Conservation (phyloP, 345 rosid species). For the Heritiera littoralis region DNA sequence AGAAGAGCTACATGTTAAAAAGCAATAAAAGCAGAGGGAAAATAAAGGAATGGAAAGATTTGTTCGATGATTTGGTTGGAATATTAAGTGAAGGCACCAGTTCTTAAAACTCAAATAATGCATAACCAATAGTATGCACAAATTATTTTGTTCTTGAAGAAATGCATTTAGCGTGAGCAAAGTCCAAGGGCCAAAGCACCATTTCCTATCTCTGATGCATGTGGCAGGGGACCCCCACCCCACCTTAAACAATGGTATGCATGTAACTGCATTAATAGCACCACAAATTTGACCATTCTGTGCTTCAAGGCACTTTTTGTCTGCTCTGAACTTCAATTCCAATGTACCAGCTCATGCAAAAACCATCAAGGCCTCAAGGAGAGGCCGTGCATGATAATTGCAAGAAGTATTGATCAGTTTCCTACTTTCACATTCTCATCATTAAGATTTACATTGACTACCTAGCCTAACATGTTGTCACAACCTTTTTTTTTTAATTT, state of each 20-base stretch:
- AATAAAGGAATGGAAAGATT: slow-evolving; percentile 13
- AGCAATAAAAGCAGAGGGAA: background rate
- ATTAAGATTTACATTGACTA: background rate
- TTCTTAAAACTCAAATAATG: slow-evolving; percentile 16
- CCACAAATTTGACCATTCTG: background rate
- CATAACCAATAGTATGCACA: background rate
- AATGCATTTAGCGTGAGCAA: background rate
- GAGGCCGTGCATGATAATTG: background rate
- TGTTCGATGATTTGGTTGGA: background rate
- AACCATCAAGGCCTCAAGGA: background rate
- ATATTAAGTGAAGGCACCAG: background rate
- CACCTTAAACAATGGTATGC: background rate
- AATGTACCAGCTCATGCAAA: background rate
- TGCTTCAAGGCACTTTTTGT: background rate
- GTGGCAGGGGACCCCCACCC: background rate
- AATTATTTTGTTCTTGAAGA: background rate
- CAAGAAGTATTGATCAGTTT: background rate
- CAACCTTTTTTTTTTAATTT: background rate
- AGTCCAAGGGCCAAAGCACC: background rate
- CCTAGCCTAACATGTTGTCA: background rate
- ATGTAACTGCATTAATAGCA: background rate
- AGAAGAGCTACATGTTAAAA: background rate
- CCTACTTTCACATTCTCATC: background rate
- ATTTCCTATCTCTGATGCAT: background rate
- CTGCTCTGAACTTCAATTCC: background rate